Base-by-base conservation (phyloP, 2,329 filamentous ascomycete genomes). In the Lachnellula suecica region DNA sequence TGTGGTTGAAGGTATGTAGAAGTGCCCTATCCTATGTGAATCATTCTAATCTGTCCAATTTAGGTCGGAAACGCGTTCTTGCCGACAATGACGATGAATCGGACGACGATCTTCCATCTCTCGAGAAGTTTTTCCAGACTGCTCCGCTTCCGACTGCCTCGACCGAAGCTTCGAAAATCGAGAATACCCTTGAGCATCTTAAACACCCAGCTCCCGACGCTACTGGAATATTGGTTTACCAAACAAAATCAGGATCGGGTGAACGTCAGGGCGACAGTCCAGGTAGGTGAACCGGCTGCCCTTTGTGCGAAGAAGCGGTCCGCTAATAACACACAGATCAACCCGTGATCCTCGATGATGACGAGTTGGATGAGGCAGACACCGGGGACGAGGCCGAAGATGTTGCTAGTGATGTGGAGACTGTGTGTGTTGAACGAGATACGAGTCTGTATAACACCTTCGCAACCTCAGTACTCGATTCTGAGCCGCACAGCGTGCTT, bases 401-500 rank as follows among this genome's bases (percentile, higher is more conserved):
- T 44, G 19, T 24, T 52, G 47, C 43, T 37, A 25, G 38, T 50
- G 37, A 57, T 15, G 41, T 53, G 49, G 38, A 57, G 52, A 57
- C 46, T 15, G 38, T 49, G 49, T 24, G 35, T 49, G 53, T 52
- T 57, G 38, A 49, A 55, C 47, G 6, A 38, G 47, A 55, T 27
- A 34, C 40, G 47, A 58, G 43, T 54, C 43, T 24, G 17, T 24
- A 53, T 51, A 47, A 49, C 44, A 11, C 46, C 40, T 47, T 47
- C 10, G 10, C 40, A 52, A 52, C 41, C 45, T 58, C 41, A 58
- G 47, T 53, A 53, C 50, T 56, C 51, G 53, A 44, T 31, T 53
- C 41, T 31, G 42, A 29, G 22, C 53, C 47, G 25, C 49, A 48
- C 49, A 37, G 47, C 57, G 50, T 58, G 47, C 51, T 34, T 50